These are phyloP conservation scores for Hansfordia pulvinata DNA, from an alignment of 2,329 filamentous ascomycete genomes.

Conservation along the genomic window DNA sequence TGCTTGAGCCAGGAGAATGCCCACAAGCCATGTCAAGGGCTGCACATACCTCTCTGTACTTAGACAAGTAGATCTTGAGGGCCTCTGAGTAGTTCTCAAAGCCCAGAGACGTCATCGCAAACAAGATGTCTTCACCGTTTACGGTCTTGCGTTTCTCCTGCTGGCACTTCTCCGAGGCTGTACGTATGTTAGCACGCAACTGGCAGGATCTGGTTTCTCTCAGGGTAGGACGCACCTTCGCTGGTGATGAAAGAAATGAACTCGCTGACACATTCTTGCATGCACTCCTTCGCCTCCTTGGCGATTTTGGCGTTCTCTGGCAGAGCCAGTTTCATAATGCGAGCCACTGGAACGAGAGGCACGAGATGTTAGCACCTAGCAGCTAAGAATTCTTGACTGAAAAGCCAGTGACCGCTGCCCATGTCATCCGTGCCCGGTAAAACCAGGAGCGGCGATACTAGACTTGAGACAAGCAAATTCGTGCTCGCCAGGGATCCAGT, in stretches of 20 bases:
- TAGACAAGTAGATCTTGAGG: conserved; percentile 92
- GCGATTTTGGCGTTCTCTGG: conserved; percentile 98
- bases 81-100: conserved; percentile 99
- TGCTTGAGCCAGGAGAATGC: not conserved
- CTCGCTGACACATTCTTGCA: conserved; percentile 99
- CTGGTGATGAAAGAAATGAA: conserved; percentile 99
- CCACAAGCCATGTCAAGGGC: conserved; percentile 3
- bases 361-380: too few species aligned
- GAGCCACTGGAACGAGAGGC: conserved; percentile 90
- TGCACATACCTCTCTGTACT: conserved; percentile 83
- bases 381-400: too few species aligned
- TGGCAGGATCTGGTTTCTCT: not conserved
- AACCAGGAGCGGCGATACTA: not conserved
- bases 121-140: conserved; percentile 96
- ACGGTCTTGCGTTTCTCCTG: conserved; percentile 99
- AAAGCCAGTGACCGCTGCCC: too few species aligned
- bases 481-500: too few species aligned
- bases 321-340: conserved; percentile 96
- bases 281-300: conserved; percentile 98
- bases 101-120: conserved; percentile 96
- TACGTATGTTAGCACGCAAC: conserved; percentile 6
- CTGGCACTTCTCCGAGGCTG: conserved; percentile 97
- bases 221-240: conserved; percentile 55
- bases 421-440: not conserved
- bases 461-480: too few species aligned